Percentiles rank a stretch among this genome's conserved stretches.
Evolutionary conservation across 768 basidiomycete species (phyloP).

Genomic region (Termitomyces sp.): DNA sequence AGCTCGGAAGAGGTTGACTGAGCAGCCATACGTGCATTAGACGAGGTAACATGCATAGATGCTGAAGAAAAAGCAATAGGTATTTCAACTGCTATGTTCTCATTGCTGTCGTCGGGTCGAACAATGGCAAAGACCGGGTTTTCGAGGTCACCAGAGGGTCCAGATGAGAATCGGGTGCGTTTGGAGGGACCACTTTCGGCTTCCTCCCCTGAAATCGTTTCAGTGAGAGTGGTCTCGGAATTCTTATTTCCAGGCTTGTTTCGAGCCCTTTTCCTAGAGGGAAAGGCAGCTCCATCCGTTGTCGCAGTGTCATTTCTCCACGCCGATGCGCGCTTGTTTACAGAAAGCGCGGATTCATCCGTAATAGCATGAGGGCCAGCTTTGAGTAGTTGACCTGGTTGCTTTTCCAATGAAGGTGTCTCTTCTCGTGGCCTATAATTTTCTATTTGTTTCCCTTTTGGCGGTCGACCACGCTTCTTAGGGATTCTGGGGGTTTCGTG

Average conservation of each 20-base stretch:
- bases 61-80: not conserved
- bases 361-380: not conserved
- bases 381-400: constrained; percentile 32
- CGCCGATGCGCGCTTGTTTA: not conserved
- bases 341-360: not conserved
- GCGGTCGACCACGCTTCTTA: constrained; percentile 38
- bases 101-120: not conserved
- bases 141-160: not conserved
- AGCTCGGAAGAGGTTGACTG: not conserved
- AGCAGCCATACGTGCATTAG: not conserved
- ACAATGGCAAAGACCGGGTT: not conserved
- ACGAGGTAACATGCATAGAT: not conserved
- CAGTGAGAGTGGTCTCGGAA: not conserved
- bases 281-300: not conserved
- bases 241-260: not conserved
- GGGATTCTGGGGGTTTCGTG: constrained; percentile 7
- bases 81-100: not conserved
- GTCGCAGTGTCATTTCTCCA: not conserved
- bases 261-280: constrained; percentile 5
- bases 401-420: constrained; percentile 19
- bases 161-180: constrained; percentile 2
- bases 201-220: not conserved
- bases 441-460: constrained; percentile 17
- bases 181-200: constrained; percentile 1
- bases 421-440: constrained; percentile 9